Evolutionary conservation across 495 filamentous ascomycete species (phyloP).

Genomic region (Platismatia glauca): DNA sequence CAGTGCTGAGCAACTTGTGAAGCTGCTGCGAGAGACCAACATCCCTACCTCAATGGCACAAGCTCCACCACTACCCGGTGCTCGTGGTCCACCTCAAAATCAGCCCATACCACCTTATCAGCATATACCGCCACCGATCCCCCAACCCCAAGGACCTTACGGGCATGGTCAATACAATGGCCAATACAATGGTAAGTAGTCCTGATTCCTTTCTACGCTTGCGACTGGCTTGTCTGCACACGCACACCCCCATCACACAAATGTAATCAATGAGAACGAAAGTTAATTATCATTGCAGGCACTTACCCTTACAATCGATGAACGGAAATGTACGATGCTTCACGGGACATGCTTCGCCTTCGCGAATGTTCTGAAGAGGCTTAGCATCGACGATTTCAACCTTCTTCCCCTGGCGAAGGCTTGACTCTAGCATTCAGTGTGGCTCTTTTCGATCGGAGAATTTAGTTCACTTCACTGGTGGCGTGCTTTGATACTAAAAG

Average conservation of each 20-base stretch:
- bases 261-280: not conserved
- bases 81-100: constrained; percentile 23
- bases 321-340: not conserved
- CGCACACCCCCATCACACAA: too few species aligned
- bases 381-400: not conserved
- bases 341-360: too few species aligned
- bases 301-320: constrained; percentile 10
- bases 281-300: constrained; percentile 1
- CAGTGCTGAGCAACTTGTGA: constrained; percentile 60
- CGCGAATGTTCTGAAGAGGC: not conserved
- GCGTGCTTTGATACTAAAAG: not conserved
- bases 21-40: constrained; percentile 56
- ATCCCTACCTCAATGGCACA: constrained; percentile 49
- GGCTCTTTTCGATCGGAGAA: not conserved
- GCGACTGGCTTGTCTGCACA: not conserved
- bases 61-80: constrained; percentile 7
- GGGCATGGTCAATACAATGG: constrained; percentile 10
- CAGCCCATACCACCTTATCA: constrained; percentile 20
- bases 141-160: constrained; percentile 11
- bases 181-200: constrained; percentile 15
- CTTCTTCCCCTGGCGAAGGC: too few species aligned
- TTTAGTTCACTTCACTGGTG: not conserved
- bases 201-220: constrained; percentile 3
- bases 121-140: constrained; percentile 32
- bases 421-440: not conserved